Percentiles rank a stretch among this genome's conserved stretches.
These are phyloP conservation scores for Hypericum perforatum DNA, from an alignment of 345 rosid species.

Conservation along the genomic window DNA sequence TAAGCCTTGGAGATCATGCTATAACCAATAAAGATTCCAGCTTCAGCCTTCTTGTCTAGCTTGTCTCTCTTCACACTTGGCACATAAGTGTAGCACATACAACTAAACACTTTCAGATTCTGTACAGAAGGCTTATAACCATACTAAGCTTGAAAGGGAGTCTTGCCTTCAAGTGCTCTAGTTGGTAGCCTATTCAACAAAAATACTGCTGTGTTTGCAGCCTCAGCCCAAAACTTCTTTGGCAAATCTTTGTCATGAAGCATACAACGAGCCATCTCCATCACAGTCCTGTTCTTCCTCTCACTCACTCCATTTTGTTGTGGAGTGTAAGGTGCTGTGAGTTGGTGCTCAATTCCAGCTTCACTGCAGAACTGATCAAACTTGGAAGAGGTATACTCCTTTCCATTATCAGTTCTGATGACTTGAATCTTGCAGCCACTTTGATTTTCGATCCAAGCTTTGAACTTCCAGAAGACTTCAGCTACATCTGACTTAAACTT, in stretches of 20 bases:
- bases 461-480: slow-evolving; percentile 1
- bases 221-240: slow-evolving; percentile 7
- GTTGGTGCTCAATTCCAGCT: too few relatives aligned
- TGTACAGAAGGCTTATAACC: neutral
- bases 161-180: neutral
- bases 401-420: slow-evolving; percentile 7
- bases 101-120: slow-evolving; percentile 1
- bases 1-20: slow-evolving; percentile 9
- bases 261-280: slow-evolving; percentile 3
- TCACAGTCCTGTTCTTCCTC: slow-evolving; percentile 1
- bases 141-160: neutral
- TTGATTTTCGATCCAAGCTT: slow-evolving; percentile 9
- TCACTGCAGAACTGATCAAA: neutral
- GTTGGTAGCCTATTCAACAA: slow-evolving; percentile 8
- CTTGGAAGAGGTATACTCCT: slow-evolving; percentile 5
- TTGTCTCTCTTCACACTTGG: neutral
- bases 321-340: too few relatives aligned
- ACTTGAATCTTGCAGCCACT: neutral
- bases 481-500: slow-evolving; percentile 4
- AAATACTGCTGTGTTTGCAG: slow-evolving; percentile 3
- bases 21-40: slow-evolving; percentile 14
- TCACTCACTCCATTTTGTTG: too few relatives aligned
- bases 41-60: slow-evolving; percentile 12
- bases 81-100: slow-evolving; percentile 8
- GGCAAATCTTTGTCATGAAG: slow-evolving; percentile 1